phyloP scores from a whole-genome alignment of 495 filamentous ascomycete species.

The Lophium mytilinum region DNA sequence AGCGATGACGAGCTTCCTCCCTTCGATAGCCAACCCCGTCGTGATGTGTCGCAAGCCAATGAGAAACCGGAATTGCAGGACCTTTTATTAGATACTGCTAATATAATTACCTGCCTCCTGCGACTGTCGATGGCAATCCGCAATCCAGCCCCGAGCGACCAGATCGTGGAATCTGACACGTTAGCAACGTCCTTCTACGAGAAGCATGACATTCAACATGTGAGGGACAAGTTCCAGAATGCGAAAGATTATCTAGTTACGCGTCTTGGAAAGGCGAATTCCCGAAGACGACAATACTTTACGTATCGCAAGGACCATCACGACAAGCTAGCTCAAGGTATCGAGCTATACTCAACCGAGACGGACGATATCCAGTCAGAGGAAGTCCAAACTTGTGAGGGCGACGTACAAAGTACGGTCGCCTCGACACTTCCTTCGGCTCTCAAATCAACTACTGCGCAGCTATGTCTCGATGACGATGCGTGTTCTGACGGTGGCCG shows the following conservation, averaged over 20 bases:
- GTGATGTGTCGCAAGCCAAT: too few relatives aligned
- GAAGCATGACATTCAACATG: constrained; percentile 6
- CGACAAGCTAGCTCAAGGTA: constrained; percentile 1
- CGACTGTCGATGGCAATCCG: constrained; percentile 11
- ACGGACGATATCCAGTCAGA: background rate
- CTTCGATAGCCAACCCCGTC: too few relatives aligned
- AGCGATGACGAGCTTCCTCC: background rate
- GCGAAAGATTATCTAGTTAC: constrained; percentile 3
- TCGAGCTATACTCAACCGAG: background rate
- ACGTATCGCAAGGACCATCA: constrained; percentile 6
- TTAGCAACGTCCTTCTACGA: constrained; percentile 7
- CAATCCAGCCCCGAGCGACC: constrained; percentile 12
- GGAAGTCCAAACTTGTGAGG: background rate
- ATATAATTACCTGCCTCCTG: constrained; percentile 15
- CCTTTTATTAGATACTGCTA: constrained; percentile 3
- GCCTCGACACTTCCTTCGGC: constrained; percentile 8
- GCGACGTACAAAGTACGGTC: constrained; percentile 7
- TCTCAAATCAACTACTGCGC: background rate
- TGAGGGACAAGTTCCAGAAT: constrained; percentile 5
- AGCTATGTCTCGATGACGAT: background rate
- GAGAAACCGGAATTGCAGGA: constrained; percentile 1
- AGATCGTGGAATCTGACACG: constrained; percentile 3
- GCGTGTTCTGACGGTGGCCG: constrained; percentile 6
- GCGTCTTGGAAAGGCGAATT: constrained; percentile 9
- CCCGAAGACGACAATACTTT: constrained; percentile 10